phyloP scores from a whole-genome alignment of 176 grass and related monocot species.

The Eleusine indica region DNA sequence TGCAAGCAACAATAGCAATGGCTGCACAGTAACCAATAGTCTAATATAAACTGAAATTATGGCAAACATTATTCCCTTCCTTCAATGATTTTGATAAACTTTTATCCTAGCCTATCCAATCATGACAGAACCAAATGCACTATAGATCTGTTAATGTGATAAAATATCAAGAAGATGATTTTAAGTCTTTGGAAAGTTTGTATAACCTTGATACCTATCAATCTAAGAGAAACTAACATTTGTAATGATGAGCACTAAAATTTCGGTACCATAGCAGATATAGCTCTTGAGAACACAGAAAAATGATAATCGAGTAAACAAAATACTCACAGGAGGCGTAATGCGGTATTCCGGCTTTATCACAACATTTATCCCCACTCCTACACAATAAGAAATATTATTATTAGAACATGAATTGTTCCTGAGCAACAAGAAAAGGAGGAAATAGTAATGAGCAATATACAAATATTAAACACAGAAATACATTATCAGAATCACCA shows the following conservation, averaged over 20 bases:
- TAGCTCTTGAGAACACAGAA: background rate
- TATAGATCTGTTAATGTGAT: background rate
- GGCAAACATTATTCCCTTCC: background rate
- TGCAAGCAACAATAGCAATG: slow-evolving; percentile 3
- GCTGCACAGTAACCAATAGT: background rate
- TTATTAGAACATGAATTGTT: slow-evolving; percentile 9
- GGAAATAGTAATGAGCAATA: background rate
- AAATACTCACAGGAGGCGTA: slow-evolving; percentile 71
- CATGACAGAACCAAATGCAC: slow-evolving; percentile 14
- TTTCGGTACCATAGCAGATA: background rate
- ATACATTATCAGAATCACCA: background rate
- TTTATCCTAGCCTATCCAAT: background rate
- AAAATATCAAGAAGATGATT: background rate
- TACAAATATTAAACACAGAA: background rate
- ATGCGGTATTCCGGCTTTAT: slow-evolving; percentile 94
- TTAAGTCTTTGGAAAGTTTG: background rate
- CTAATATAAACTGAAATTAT: background rate
- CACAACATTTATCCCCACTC: slow-evolving; percentile 72
- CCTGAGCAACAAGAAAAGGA: background rate
- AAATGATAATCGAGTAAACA: background rate
- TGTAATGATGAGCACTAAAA: background rate
- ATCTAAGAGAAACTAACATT: slow-evolving; percentile 5
- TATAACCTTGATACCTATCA: background rate
- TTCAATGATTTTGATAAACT: background rate
- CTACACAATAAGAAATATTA: slow-evolving; percentile 32